Base-by-base conservation (phyloP, 1,284 basidiomycete genomes). In the Ceratobasidium sp. region DNA sequence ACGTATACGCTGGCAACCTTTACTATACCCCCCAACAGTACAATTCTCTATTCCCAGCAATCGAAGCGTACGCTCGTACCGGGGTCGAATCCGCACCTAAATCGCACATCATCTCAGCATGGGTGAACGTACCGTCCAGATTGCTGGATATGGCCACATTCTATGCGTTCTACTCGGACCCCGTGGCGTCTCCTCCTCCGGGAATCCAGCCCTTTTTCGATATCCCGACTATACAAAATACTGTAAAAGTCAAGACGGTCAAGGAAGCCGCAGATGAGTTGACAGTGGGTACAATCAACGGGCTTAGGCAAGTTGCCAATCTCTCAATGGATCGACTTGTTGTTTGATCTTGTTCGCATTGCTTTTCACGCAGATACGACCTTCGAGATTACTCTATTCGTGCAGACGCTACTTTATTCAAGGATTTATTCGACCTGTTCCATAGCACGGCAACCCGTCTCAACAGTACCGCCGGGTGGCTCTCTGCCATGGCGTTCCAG, bases 401-500 rank as follows among this genome's bases (percentile, higher is more conserved):
- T 8, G 59, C 59, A 9, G 43, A 61, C 26, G 59, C 59, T 16
- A 16, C 12, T n/a, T 26, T 61, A 8, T 61, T 23, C 26, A 61
- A 61, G 34, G n/a, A 46, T 14, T 28, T 61, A 2, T 61, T 61
- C 26, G 41, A 43, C 36, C 21, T 61, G 8, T 61, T 39, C 12
- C 41, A 43, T 1, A 28, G 21, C n/a, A 45, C 9, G n/a, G 46
- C 59, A 2, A 26, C 59, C 14, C n/a, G 30, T 18, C 59, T 61
- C 26, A 46, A 45, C 59, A 43, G 41, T 21, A 61, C 59, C 28
- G 39, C 59, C 23, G 59, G 59, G 14, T 61, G 2, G 18, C 16
- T 43, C 16, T 61, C 59, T 18, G 59, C n/a, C 41, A 61, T 61
- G 8, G 59, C 59, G 12, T 61, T 61, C 46, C 59, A 61, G 18